Evolutionary conservation across 805 yeast species (phyloP), one percentile per base, ranked within the genome.

Genomic region (Metschnikowia lachancei): DNA sequence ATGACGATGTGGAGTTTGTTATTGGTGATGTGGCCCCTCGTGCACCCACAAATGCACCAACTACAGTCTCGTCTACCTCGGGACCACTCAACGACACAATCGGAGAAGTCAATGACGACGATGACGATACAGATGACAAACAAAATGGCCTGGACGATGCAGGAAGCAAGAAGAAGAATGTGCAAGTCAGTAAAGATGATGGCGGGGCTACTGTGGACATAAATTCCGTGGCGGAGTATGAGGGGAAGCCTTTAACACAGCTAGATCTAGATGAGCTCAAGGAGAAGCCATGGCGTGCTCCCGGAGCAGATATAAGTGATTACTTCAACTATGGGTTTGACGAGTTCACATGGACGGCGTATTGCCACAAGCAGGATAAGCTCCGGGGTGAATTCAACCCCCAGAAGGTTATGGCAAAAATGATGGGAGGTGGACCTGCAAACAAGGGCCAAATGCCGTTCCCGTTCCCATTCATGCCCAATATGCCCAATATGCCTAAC

Each of bases 261-360:
- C 75, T 92, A 11, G 85, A 87, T 50, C 75, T 92, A 10, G 92
- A 85, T 50, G 85, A 83, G 44, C 69, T 91, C 40, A 89, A 87
- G 53, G 96, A 90, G 54, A 95, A 95, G 69, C 99, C 99, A 8
- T 94, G 99, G 99, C 79, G 99, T 62, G 82, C 87, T 53, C 97
- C 98, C 1, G 99, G 98, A 32, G 96, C 96, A 3, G 97, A 94
- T 66, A 69, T 88, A 34, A 79, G 95, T 7, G 98, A 94, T 65
- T 95, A 90, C 66, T 94, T 94, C 75, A 94, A 94, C 68, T 94
- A 82, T 60, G 99, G 99, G 1, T 94, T 94, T 62, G 96, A 94
- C 63, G 99, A 94, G 69, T 78, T 87, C 54, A 86, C 97, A 13
- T 94, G 99, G 99, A 82, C 86, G 45, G 89, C 91, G 19, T 94